Percentiles rank a stretch among this genome's conserved stretches.
These are phyloP conservation scores for Hamamelis virginiana DNA, from an alignment of 164 flowering plant species.

Conservation along the genomic window DNA sequence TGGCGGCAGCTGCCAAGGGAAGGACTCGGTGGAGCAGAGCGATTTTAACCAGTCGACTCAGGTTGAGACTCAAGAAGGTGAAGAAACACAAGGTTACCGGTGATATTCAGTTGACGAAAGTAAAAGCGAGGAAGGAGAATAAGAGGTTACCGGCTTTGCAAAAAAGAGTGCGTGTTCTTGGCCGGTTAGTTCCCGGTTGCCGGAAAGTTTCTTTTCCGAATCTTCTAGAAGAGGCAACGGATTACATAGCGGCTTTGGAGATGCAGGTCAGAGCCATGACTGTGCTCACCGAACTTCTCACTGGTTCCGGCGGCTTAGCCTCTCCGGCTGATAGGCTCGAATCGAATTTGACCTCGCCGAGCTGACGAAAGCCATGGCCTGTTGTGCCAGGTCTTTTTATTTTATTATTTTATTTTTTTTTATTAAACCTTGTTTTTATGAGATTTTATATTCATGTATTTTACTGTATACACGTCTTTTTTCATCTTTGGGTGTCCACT, in stretches of 20 bases:
- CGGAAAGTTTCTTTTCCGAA: constrained; percentile 40
- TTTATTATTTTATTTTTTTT: constrained; percentile 3
- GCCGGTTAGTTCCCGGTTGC: constrained; percentile 68
- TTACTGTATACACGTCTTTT: constrained; percentile 25
- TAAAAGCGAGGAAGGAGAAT: constrained; percentile 1
- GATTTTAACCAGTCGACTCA: constrained; percentile 40
- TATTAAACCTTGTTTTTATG: constrained; percentile 4
- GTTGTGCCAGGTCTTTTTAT: constrained; percentile 13
- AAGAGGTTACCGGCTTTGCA: constrained; percentile 31
- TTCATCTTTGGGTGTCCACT: constrained; percentile 2
- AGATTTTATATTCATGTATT: constrained; percentile 21
- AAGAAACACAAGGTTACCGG: constrained; percentile 25
- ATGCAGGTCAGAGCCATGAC: constrained; percentile 72
- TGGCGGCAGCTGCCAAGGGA: constrained; percentile 56
- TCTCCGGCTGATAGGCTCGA: constrained; percentile 13
- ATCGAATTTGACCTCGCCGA: constrained; percentile 1
- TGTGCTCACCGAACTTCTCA: constrained; percentile 38
- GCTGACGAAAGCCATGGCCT: constrained; percentile 1
- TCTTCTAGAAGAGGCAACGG: constrained; percentile 56
- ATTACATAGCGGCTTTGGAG: constrained; percentile 63
- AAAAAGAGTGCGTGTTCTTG: constrained; percentile 28
- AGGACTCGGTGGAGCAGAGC: constrained; percentile 69
- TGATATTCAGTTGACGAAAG: constrained; percentile 14
- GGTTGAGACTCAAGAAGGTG: constrained; percentile 24
- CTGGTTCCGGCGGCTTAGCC: constrained; percentile 21